phyloP scores from a whole-genome alignment of 345 rosid species.

The Psidium guajava region DNA sequence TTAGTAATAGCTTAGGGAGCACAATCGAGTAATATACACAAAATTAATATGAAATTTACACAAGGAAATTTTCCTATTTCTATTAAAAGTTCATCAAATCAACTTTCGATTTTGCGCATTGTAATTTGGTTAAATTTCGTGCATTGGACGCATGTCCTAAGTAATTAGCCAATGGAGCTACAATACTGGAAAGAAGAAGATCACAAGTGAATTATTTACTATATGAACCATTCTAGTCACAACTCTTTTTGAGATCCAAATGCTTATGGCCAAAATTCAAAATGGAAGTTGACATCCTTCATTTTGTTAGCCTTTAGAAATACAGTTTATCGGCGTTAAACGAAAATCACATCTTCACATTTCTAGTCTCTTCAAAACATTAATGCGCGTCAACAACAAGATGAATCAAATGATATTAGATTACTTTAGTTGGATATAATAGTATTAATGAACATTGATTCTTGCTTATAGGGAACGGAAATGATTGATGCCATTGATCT shows the following conservation, averaged over 20 bases:
- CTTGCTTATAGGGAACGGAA: not conserved
- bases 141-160: not conserved
- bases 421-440: not conserved
- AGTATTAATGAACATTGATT: not conserved
- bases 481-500: not conserved
- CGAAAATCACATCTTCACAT: not conserved
- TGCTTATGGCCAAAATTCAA: not conserved
- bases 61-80: not conserved
- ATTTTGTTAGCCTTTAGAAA: not conserved
- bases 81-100: not conserved
- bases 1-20: not conserved
- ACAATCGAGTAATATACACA: not conserved
- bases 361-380: not conserved
- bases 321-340: not conserved
- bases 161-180: not conserved
- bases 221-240: not conserved
- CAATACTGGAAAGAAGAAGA: not conserved
- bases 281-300: not conserved
- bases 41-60: not conserved
- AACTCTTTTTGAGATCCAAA: not conserved
- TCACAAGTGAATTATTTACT: not conserved
- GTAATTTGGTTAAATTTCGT: not conserved
- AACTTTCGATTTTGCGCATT: not conserved
- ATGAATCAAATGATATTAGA: not conserved
- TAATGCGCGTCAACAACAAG: accelerated